These are phyloP conservation scores for Bolboschoenus planiculmis DNA, from an alignment of 176 grass and related monocot genomes.

Conservation along the genomic window DNA sequence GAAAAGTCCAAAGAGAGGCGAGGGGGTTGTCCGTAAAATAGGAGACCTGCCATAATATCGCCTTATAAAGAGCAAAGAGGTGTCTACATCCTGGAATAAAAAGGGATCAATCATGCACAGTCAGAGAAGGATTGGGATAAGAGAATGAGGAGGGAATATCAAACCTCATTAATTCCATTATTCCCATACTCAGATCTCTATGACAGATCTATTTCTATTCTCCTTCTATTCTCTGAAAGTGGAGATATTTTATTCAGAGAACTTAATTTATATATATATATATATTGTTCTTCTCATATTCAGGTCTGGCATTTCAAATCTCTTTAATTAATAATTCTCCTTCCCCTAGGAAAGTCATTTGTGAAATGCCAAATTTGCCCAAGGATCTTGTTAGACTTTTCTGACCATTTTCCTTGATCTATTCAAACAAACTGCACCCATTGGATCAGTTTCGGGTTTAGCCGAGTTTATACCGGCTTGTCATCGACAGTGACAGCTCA, in stretches of 20 bases:
- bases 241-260: constrained; percentile 14
- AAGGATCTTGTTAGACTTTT: not conserved
- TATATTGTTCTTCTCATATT: constrained; percentile 46
- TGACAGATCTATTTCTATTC: constrained; percentile 82
- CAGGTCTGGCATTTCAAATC: constrained; percentile 24
- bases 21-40: constrained; percentile 50
- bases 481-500: not conserved
- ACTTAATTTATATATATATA: constrained; percentile 23
- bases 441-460: not conserved
- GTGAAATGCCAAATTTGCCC: constrained; percentile 21
- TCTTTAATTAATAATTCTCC: not conserved
- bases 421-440: not conserved
- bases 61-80: constrained; percentile 64
- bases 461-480: not conserved
- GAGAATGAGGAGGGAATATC: constrained; percentile 63
- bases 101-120: constrained; percentile 26
- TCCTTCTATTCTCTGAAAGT: constrained; percentile 57
- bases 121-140: constrained; percentile 36
- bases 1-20: constrained; percentile 47
- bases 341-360: not conserved
- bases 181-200: constrained; percentile 56
- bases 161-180: constrained; percentile 39
- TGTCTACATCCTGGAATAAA: constrained; percentile 43
- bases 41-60: constrained; percentile 71
- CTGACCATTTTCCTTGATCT: not conserved